Conservation (phyloP, 352 stramenopile species). For the Pythium rhizo-oryzae region DNA sequence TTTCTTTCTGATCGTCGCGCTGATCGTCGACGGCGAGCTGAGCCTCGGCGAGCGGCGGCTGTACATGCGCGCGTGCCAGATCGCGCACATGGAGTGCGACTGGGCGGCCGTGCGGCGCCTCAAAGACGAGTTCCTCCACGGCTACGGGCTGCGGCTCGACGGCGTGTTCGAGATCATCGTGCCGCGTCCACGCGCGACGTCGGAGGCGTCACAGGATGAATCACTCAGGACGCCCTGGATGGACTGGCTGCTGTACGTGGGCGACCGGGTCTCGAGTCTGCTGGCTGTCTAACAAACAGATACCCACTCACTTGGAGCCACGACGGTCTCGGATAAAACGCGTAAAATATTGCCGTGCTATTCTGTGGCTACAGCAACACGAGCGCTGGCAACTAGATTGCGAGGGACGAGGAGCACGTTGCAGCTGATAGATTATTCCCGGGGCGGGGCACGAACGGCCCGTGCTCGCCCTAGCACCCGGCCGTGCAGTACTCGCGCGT, state of each 20-base stretch:
- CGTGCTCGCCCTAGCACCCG: slow-evolving; percentile 20
- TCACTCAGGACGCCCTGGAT: neutral
- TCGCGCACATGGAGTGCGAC: slow-evolving; percentile 1
- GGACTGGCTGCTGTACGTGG: slow-evolving; percentile 8
- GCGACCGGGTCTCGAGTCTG: slow-evolving; percentile 7
- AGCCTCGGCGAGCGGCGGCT: slow-evolving; percentile 7
- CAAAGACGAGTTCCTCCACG: slow-evolving; percentile 13
- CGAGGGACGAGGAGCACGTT: too few relatives aligned
- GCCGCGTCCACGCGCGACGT: neutral
- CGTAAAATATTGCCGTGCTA: too few relatives aligned
- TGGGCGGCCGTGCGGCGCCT: slow-evolving; percentile 8
- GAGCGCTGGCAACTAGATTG: too few relatives aligned
- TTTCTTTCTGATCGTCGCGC: slow-evolving; percentile 45
- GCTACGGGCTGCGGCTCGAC: slow-evolving; percentile 12
- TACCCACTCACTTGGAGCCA: too few relatives aligned
- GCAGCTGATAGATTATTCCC: too few relatives aligned
- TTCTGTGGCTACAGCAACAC: too few relatives aligned
- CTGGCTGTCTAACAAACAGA: slow-evolving; percentile 10
- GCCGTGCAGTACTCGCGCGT: slow-evolving; percentile 33
- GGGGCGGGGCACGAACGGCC: too few relatives aligned
- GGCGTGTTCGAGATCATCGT: slow-evolving; percentile 6
- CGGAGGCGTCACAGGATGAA: neutral
- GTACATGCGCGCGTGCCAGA: slow-evolving; percentile 12
- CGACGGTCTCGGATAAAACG: neutral
- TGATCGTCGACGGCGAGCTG: slow-evolving; percentile 44